A percentile compares a stretch with the other conserved stretches of the same genome.
Conservation (phyloP, 139 green algal genomes). For the Coelastrella sp. region DNA sequence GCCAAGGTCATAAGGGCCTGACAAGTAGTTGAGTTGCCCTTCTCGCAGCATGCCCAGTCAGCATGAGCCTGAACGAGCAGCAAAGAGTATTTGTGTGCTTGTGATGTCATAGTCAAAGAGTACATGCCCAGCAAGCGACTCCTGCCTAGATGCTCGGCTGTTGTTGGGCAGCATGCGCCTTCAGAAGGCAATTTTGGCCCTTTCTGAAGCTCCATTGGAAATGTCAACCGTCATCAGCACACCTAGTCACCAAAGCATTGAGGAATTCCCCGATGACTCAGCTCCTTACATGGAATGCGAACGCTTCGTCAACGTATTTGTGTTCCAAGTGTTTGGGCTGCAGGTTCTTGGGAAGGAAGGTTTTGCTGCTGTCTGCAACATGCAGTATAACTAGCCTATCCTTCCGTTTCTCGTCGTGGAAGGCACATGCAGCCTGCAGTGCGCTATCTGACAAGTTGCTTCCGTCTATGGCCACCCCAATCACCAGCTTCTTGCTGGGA, state of each 20-base stretch:
- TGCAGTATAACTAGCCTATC: slow-evolving; percentile 47
- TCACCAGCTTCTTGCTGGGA: slow-evolving; percentile 1
- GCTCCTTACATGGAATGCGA: not conserved
- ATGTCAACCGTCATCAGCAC: too few relatives aligned
- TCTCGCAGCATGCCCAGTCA: slow-evolving; percentile 64
- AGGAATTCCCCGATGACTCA: slow-evolving; percentile 17
- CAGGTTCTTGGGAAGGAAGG: slow-evolving; percentile 51
- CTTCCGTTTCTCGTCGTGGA: slow-evolving; percentile 21
- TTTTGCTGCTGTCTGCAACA: slow-evolving; percentile 42
- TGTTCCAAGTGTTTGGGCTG: slow-evolving; percentile 55
- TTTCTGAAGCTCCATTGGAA: too few relatives aligned
- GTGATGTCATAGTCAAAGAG: too few relatives aligned
- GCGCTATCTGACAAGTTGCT: slow-evolving; percentile 45
- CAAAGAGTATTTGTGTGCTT: not conserved
- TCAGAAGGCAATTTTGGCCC: too few relatives aligned
- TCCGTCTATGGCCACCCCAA: slow-evolving; percentile 54
- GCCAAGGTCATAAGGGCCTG: slow-evolving; percentile 56
- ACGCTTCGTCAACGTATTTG: slow-evolving; percentile 46
- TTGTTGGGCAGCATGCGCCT: too few relatives aligned
- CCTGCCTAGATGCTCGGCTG: too few relatives aligned
- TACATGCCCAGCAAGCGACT: too few relatives aligned
- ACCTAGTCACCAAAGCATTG: not conserved
- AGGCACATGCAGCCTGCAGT: not conserved
- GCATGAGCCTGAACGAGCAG: slow-evolving; percentile 8
- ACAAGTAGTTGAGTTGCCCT: slow-evolving; percentile 58